Conservation (phyloP, 352 stramenopile genomes). For the Peronospora destructor region DNA sequence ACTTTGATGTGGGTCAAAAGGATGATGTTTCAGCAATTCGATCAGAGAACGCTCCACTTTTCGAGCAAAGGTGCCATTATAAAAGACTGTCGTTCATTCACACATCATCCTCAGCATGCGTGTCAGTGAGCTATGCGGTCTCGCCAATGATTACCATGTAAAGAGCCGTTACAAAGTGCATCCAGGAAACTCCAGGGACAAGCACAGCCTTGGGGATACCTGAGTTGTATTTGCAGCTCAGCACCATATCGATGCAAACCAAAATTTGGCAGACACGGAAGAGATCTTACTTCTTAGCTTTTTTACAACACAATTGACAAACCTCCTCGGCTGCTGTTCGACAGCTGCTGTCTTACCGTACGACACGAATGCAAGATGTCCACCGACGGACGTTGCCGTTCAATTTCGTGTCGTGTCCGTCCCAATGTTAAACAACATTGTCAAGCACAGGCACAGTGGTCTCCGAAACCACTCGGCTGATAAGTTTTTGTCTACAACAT, state of each 20-base stretch:
- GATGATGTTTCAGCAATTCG: no score
- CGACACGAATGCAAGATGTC: no score
- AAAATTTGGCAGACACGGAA: background rate
- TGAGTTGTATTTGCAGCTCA: background rate
- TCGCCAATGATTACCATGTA: conserved; percentile 10
- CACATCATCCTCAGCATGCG: no score
- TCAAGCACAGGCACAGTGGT: background rate
- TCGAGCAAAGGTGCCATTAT: no score
- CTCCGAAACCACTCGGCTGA: no score
- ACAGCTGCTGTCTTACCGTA: conserved; percentile 8
- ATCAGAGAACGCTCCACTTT: no score
- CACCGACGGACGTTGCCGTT: conserved; percentile 4
- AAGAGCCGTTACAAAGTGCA: background rate
- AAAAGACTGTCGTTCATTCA: no score
- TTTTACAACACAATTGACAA: conserved; percentile 2
- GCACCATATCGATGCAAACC: background rate
- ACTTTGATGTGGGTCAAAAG: no score
- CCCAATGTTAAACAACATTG: background rate
- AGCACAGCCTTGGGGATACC: background rate
- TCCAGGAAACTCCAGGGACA: background rate
- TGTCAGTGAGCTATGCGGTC: conserved; percentile 3
- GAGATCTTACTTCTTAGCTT: background rate
- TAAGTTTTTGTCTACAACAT: no score
- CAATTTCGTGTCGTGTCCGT: background rate
- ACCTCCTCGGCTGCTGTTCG: conserved; percentile 1